Base-by-base conservation (phyloP, 2,329 filamentous ascomycete species). In the Balansia obtecta region DNA sequence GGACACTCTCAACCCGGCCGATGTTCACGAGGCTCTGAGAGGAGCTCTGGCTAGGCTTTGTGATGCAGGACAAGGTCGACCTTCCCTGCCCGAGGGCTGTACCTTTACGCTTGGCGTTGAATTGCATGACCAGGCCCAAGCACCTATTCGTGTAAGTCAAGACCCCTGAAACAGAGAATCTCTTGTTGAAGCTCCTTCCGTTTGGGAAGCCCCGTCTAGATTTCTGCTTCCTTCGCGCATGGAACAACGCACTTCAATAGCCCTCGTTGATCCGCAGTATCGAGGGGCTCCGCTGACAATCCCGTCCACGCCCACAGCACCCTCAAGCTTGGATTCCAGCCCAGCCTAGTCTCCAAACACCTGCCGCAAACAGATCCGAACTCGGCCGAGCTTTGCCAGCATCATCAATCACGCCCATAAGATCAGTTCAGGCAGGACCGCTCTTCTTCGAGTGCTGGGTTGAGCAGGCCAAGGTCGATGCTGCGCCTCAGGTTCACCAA, bases 101-200 rank as follows among this genome's bases (percentile, higher is more conserved):
- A 85, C 83, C 0, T 91, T 86, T 63, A 87, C 85, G 0, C 65
- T 91, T n/a, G 83, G 82, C 0, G 75, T 91, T 40, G 86, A 91
- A 65, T 63, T 90, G 55, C 78, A 77, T 39, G 77, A 84, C 20
- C 73, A 81, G 40, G 73, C 71, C 0, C 66, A 74, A 11, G 71
- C 77, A 10, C 81, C 80, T 0, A 79, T 82, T 54, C 74, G 73
- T 49, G 79, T 82, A 64, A 60, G 75, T 47, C 32, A 10, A 30
- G 16, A 12, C 6, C 3, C 3, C 18, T 7, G 11, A 22, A 38
- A 37, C 15, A 33, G 3, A 22, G 68, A 22, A 22, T 27, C 8
- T 6, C 18, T 42, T 37, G 15, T 30, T 39, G 33, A 46, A 9
- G 3, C 20, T 16, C 27, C 22, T 39, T 11, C 4, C 32, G 37